phyloP scores from a whole-genome alignment of 345 rosid species.

The Rhodomyrtus tomentosa region DNA sequence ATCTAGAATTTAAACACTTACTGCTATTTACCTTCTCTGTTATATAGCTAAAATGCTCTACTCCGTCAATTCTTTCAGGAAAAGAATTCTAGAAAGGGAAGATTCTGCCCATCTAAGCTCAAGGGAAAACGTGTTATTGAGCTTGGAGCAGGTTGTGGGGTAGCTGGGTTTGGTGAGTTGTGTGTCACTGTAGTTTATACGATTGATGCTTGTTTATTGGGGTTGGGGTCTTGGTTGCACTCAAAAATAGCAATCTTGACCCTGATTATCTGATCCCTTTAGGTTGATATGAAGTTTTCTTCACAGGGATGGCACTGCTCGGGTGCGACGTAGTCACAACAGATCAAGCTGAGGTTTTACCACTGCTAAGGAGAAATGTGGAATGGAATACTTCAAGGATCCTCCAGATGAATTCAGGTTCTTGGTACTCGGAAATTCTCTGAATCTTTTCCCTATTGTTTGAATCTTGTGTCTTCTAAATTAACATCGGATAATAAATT shows the following conservation, averaged over 20 bases:
- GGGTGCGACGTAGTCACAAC: constrained; percentile 83
- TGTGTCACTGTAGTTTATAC: background rate
- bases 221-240: background rate
- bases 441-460: background rate
- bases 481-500: background rate
- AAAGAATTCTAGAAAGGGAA: constrained; percentile 81
- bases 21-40: background rate
- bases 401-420: constrained; percentile 55
- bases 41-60: background rate
- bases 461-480: background rate
- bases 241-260: background rate
- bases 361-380: constrained; percentile 62
- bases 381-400: constrained; percentile 71
- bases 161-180: constrained; percentile 87
- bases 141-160: constrained; percentile 97
- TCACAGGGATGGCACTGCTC: constrained; percentile 79
- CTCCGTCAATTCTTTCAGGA: constrained; percentile 28
- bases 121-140: constrained; percentile 87
- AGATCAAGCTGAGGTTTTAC: constrained; percentile 75
- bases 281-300: constrained; percentile 3
- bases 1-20: background rate
- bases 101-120: constrained; percentile 66
- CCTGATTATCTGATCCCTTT: background rate
- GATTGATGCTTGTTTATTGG: background rate
- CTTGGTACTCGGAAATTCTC: constrained; percentile 22